Evolutionary conservation across 345 rosid genomes (phyloP).

Genomic region (Camelina neglecta): DNA sequence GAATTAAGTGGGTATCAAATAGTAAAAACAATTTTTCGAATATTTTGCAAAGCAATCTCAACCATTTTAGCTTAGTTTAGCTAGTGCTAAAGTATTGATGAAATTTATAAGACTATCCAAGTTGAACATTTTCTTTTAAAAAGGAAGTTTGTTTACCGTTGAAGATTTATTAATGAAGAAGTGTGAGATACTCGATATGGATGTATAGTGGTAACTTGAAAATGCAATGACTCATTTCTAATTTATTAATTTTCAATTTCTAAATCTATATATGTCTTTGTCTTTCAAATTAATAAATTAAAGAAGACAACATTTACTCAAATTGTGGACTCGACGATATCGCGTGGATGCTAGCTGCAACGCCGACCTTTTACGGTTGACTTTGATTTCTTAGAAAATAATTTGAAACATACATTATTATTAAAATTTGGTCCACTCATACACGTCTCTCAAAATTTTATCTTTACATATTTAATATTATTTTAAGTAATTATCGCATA

Average conservation of each 20-base stretch:
- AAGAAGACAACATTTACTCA: constrained; percentile 16
- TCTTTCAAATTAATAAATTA: background rate
- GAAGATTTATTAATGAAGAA: constrained; percentile 5
- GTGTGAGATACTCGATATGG: constrained; percentile 1
- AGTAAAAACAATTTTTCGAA: background rate
- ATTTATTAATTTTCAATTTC: background rate
- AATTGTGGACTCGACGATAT: constrained; percentile 33
- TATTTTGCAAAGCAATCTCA: constrained; percentile 3
- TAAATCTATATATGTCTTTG: background rate
- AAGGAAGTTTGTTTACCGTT: background rate
- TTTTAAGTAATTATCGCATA: constrained; percentile 21
- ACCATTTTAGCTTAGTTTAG: constrained; percentile 6
- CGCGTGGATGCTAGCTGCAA: constrained; percentile 44
- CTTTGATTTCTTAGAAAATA: constrained; percentile 17
- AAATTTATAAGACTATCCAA: constrained; percentile 1
- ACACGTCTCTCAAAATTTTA: constrained; percentile 29
- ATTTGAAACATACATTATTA: background rate
- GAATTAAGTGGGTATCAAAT: background rate
- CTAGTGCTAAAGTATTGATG: constrained; percentile 1
- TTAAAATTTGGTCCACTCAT: constrained; percentile 18
- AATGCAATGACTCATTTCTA: background rate
- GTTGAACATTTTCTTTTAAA: background rate
- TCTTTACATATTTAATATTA: background rate
- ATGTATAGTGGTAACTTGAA: background rate
- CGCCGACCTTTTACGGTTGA: constrained; percentile 42